Base-by-base conservation (phyloP, 2,329 filamentous ascomycete species). In the Botrytis byssoidea region DNA sequence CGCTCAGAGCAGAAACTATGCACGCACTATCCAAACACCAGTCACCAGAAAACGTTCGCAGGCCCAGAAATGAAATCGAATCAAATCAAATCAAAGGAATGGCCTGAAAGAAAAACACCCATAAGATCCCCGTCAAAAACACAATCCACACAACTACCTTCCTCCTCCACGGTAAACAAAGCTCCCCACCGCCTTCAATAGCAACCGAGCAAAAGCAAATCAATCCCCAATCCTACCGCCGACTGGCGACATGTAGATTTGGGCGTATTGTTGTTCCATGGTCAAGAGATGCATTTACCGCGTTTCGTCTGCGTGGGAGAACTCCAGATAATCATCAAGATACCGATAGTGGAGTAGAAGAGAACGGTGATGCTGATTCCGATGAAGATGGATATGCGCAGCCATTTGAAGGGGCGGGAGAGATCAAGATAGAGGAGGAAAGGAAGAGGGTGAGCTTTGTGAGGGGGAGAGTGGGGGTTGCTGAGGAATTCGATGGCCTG, bases 11-110 rank as follows among this genome's bases (percentile, higher is more conserved):
- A 6, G 64, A 67, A 18, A 44, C 44, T 9, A 67, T 67, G 8
- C 32, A 67, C 6, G 44, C 44, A 67, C 64, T 67, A 35, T 18
- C 12, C 25, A 51, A 6, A n/a, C 6, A 51, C 6, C 25, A 51
- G 2, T 9, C 7, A 29, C 29, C 3, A 57, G 51, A 57, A 51
- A n/a, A 12, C 3, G 3, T 0, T 1, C 25, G 3, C 0, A n/a
- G 9, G 4, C 25, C 10, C n/a, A n/a, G n/a, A n/a, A n/a, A n/a
- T n/a, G n/a, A n/a, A n/a, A n/a, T n/a, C n/a, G n/a, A 14, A 51
- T n/a, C 0, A n/a, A 51, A n/a, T 14, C 2, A 51, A 51, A 25
- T 6, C 14, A 18, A 57, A 57, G 14, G 14, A 20, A 32, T 25
- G 5, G 12, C 5, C 5, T 12, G 0, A 12, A 25, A 37, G 8